Conservation (phyloP, 208 protist genomes). For the Leishmania aethiopica region DNA sequence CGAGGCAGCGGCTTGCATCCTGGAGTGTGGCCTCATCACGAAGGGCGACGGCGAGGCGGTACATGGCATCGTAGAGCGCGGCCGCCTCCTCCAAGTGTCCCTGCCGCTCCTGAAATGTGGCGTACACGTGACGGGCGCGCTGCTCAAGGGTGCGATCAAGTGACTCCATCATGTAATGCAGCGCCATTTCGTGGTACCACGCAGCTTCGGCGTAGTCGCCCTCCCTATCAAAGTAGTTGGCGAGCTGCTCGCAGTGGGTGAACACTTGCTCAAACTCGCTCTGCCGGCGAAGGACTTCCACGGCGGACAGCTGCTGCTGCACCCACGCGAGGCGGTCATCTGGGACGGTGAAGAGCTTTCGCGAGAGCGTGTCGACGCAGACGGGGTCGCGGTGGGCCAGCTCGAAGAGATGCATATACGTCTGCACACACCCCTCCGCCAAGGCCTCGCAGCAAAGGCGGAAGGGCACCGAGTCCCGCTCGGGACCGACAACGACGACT, state of each 20-base stretch:
- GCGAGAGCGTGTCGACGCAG: slow-evolving; percentile 84
- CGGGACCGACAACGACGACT: slow-evolving; percentile 55
- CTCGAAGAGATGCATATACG: slow-evolving; percentile 85
- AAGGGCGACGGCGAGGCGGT: slow-evolving; percentile 63
- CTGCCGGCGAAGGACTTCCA: slow-evolving; percentile 84
- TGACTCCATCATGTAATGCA: slow-evolving; percentile 74
- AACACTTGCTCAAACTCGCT: slow-evolving; percentile 82
- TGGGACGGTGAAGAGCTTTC: slow-evolving; percentile 71
- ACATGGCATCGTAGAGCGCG: slow-evolving; percentile 68
- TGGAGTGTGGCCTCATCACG: slow-evolving; percentile 43
- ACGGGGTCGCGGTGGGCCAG: slow-evolving; percentile 86
- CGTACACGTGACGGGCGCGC: slow-evolving; percentile 53
- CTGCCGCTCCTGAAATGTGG: slow-evolving; percentile 67
- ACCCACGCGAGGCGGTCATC: slow-evolving; percentile 80
- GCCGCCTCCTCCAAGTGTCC: slow-evolving; percentile 55
- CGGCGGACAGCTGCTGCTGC: slow-evolving; percentile 66
- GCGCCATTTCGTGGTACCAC: slow-evolving; percentile 71
- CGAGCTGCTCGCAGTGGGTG: slow-evolving; percentile 56
- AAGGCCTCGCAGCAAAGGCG: slow-evolving; percentile 86
- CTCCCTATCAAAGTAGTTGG: slow-evolving; percentile 87
- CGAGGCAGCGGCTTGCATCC: slow-evolving; percentile 57
- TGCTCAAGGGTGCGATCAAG: slow-evolving; percentile 75
- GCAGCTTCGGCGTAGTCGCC: slow-evolving; percentile 75
- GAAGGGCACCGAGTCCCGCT: slow-evolving; percentile 75
- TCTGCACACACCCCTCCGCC: slow-evolving; percentile 74